A percentile compares a stretch with the other conserved stretches of the same genome.
Evolutionary conservation across 805 yeast genomes (phyloP).

Genomic region (Ogataea wickerhamii): DNA sequence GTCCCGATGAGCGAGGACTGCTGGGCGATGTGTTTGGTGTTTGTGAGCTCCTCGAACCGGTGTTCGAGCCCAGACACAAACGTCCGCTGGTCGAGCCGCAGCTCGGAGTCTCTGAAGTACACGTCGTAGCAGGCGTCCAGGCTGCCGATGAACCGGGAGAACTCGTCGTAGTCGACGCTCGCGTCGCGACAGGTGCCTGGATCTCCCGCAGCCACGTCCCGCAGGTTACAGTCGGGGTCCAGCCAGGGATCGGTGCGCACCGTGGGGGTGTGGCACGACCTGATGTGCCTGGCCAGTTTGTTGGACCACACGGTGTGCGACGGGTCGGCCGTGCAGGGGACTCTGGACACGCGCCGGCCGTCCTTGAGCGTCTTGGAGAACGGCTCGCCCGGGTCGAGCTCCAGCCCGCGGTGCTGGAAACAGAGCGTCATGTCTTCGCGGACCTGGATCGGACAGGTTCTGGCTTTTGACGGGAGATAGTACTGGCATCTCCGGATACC

Average conservation of each 20-base stretch:
- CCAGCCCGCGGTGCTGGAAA: constrained; percentile 50
- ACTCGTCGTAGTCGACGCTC: constrained; percentile 19
- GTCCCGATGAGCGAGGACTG: constrained; percentile 79
- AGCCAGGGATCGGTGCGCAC: constrained; percentile 41
- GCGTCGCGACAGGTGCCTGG: not conserved
- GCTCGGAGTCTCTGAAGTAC: constrained; percentile 7
- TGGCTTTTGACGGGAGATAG: constrained; percentile 45
- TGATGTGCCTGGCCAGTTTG: constrained; percentile 52
- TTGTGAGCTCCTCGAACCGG: constrained; percentile 48
- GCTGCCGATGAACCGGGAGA: constrained; percentile 19
- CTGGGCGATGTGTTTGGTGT: constrained; percentile 75
- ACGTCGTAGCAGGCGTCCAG: constrained; percentile 13
- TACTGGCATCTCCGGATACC: constrained; percentile 41
- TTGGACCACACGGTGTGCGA: constrained; percentile 68
- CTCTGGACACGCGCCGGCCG: constrained; percentile 37
- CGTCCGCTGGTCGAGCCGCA: constrained; percentile 20
- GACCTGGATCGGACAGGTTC: constrained; percentile 62
- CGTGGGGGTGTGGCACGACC: constrained; percentile 53
- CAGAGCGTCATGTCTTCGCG: constrained; percentile 49
- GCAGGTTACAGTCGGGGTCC: constrained; percentile 43
- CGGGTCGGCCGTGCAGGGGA: constrained; percentile 76
- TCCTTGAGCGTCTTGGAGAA: constrained; percentile 21
- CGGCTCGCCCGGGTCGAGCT: constrained; percentile 16
- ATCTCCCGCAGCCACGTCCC: constrained; percentile 8
- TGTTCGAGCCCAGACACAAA: constrained; percentile 34